Base-by-base conservation (phyloP, 2,329 filamentous ascomycete species). In the Onygenales sp. region DNA sequence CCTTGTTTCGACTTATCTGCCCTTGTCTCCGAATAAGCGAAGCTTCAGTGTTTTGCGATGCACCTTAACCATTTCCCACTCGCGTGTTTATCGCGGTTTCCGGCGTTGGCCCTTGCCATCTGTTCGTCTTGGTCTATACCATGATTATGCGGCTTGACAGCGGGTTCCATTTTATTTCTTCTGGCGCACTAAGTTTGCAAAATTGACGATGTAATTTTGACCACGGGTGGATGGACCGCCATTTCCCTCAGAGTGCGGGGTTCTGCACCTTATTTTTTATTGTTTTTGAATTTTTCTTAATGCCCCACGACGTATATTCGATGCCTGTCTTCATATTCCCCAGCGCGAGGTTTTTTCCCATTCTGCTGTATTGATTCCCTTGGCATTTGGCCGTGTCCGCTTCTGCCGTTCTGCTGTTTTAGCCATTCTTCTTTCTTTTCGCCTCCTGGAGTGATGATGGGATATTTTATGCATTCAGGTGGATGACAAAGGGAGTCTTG, bases 101-200 rank as follows among this genome's bases (percentile, higher is more conserved):
- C 21, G 46, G 46, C 46, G 46, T 49, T 49, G 35, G 46, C 8
- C 46, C 36, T 49, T 47, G 31, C 46, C 46, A 21, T 49, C 13
- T 11, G 42, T 44, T 44, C 17, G 39, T 39, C 10, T 39, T 27
- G 21, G 21, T 27, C 21, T 27, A 27, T 27, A 27, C 21, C 21
- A 27, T 27, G 21, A 27, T 27, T 27, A 0, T 27, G 21, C 21
- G 21, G 21, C 5, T 27, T 27, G 21, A 27, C 21, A 27, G 21
- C 21, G 21, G 21, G 21, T 47, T 9, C 21, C n/a, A 7, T 36
- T 36, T 10, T 13, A 9, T 47, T 47, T 7, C 9, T 47, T 47
- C 27, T 31, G 46, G 46, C 46, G 36, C 39, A 36, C 32, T 36
- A 10, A 10, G 14, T 38, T 21, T 47, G 45, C 46, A 36, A 41